A percentile compares a stretch with the other conserved stretches of the same genome.
Evolutionary conservation across 176 grass and related monocot genomes (phyloP).

Genomic region (Oryza brachyantha): DNA sequence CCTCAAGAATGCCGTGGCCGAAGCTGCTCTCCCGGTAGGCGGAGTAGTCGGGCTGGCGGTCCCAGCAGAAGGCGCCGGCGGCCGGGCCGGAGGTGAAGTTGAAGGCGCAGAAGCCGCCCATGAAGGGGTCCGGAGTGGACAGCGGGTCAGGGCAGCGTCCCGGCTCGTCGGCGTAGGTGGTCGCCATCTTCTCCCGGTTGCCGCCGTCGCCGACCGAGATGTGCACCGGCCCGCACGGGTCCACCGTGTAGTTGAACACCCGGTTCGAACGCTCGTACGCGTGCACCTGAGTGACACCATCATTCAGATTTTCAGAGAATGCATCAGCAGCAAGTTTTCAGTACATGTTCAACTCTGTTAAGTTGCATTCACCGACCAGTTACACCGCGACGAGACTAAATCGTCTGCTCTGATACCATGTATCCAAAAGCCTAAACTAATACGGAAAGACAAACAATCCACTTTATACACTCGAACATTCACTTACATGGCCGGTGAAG

Average conservation of each 20-base stretch:
- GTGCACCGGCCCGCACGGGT: conserved; percentile 66
- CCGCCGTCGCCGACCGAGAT: conserved; percentile 69
- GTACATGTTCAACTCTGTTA: not conserved
- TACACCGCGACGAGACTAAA: too few relatives aligned
- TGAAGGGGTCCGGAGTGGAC: conserved; percentile 38
- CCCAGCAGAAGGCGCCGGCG: conserved; percentile 79
- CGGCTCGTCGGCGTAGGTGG: conserved; percentile 59
- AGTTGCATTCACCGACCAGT: not conserved
- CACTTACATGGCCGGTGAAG: conserved; percentile 82
- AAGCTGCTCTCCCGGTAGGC: conserved; percentile 83
- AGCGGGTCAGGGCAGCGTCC: conserved; percentile 55
- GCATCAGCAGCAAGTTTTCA: not conserved
- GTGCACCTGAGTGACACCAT: conserved; percentile 52
- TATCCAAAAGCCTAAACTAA: too few relatives aligned
- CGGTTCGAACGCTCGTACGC: conserved; percentile 90
- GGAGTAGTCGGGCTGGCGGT: conserved; percentile 68
- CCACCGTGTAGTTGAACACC: conserved; percentile 67
- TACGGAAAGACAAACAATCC: too few relatives aligned
- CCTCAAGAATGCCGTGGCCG: conserved; percentile 85
- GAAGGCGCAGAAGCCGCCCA: conserved; percentile 59
- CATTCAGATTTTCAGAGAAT: not conserved
- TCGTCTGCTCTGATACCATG: too few relatives aligned
- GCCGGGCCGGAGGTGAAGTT: conserved; percentile 76
- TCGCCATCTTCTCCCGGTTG: conserved; percentile 80
- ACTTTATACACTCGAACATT: too few relatives aligned